These are phyloP conservation scores for Aegilops sharonensis DNA, from an alignment of 176 grass and related monocot genomes.

Conservation along the genomic window DNA sequence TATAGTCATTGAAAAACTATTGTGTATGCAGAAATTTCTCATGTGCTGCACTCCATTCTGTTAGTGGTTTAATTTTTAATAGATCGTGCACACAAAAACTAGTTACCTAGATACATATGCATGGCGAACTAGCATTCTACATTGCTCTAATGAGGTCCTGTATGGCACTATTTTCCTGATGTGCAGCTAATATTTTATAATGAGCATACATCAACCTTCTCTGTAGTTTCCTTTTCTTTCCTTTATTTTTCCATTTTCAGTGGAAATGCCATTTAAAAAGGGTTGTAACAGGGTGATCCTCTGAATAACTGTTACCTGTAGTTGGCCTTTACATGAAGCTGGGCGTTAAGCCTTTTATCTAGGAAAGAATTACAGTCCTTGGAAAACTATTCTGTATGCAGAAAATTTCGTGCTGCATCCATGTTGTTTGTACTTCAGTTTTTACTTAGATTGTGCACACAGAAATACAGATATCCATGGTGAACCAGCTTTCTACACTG, in stretches of 20 bases:
- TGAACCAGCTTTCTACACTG: not conserved
- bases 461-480: not conserved
- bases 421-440: not conserved
- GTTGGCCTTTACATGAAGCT: too few species aligned
- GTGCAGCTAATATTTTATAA: not conserved
- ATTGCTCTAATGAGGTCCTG: not conserved
- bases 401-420: not conserved
- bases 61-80: not conserved
- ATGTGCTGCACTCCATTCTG: not conserved
- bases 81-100: not conserved
- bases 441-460: not conserved
- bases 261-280: too few species aligned
- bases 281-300: too few species aligned
- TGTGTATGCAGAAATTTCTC: not conserved
- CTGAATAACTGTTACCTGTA: too few species aligned
- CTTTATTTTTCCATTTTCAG: too few species aligned
- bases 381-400: not conserved
- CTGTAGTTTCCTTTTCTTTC: not conserved
- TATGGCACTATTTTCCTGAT: not conserved
- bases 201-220: not conserved
- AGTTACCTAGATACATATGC: not conserved
- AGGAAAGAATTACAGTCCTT: not conserved
- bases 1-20: not conserved
- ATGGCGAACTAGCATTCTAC: not conserved
- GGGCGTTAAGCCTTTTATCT: too few species aligned